phyloP scores from a whole-genome alignment of 2,329 filamentous ascomycete genomes.

The Colletotrichum simmondsii region DNA sequence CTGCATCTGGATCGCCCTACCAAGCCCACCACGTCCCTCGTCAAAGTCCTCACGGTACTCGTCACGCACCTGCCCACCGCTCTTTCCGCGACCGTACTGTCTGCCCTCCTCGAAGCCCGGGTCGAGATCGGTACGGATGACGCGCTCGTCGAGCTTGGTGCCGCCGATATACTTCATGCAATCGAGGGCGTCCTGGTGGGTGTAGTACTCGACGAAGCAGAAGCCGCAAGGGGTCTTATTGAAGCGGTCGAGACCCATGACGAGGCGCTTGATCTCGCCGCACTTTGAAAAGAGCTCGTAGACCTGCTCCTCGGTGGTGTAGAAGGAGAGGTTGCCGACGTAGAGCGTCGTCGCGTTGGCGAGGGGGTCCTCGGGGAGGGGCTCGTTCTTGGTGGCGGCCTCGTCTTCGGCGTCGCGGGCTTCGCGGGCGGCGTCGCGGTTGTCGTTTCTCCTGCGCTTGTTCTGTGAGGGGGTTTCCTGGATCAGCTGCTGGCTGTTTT shows the following conservation, averaged over 20 bases:
- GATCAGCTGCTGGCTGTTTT: not conserved
- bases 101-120: slow-evolving; percentile 95
- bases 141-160: slow-evolving; percentile 96
- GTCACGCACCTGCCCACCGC: slow-evolving; percentile 94
- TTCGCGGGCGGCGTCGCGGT: slow-evolving; percentile 57
- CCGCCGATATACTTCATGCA: slow-evolving; percentile 99
- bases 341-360: slow-evolving; percentile 94
- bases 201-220: slow-evolving; percentile 99
- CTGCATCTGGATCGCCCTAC: slow-evolving; percentile 76
- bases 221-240: slow-evolving; percentile 98
- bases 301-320: slow-evolving; percentile 98
- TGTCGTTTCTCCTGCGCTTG: slow-evolving; percentile 74
- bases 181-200: slow-evolving; percentile 94
- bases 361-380: slow-evolving; percentile 76
- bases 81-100: slow-evolving; percentile 96
- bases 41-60: slow-evolving; percentile 98
- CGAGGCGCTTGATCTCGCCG: slow-evolving; percentile 96
- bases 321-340: slow-evolving; percentile 97
- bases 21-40: slow-evolving; percentile 90
- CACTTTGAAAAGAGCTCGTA: slow-evolving; percentile 97
- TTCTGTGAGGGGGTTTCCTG: slow-evolving; percentile 59
- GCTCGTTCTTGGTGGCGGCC: slow-evolving; percentile 60
- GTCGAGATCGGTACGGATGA: slow-evolving; percentile 95
- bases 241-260: slow-evolving; percentile 98
- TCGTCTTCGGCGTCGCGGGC: slow-evolving; percentile 57